A percentile compares a stretch with the other conserved stretches of the same genome.
Conservation (phyloP, 805 yeast species). For the Candida sphagnicola region DNA sequence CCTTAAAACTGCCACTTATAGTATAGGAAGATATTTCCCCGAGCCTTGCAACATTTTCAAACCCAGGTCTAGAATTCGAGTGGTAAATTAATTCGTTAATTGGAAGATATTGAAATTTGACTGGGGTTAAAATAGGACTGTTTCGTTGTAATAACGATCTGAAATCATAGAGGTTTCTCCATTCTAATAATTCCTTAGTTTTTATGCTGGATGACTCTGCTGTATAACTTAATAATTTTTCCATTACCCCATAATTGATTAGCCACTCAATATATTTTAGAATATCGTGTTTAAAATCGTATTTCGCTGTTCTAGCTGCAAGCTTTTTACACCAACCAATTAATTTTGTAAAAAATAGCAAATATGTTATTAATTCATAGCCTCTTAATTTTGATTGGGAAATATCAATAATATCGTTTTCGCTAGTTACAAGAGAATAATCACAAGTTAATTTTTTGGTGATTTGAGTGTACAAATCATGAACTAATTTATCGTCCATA, state of each 20-base stretch:
- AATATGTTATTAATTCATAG: conserved; percentile 41
- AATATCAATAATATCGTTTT: conserved; percentile 25
- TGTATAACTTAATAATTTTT: conserved; percentile 56
- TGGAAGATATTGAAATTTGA: conserved; percentile 49
- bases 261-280: conserved; percentile 56
- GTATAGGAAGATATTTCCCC: conserved; percentile 20
- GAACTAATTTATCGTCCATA: conserved; percentile 12
- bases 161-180: conserved; percentile 57
- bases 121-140: conserved; percentile 54
- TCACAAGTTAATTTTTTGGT: conserved; percentile 24
- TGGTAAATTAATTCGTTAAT: conserved; percentile 26
- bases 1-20: conserved; percentile 20
- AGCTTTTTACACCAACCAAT: conserved; percentile 64
- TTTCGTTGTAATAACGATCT: conserved; percentile 64
- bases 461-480: conserved; percentile 36
- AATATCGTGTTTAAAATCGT: conserved; percentile 53
- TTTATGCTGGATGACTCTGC: conserved; percentile 50
- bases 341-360: conserved; percentile 53
- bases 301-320: conserved; percentile 34
- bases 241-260: conserved; percentile 66
- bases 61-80: conserved; percentile 21
- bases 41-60: conserved; percentile 26
- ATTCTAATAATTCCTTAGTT: conserved; percentile 32
- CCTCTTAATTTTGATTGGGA: conserved; percentile 28
- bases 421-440: conserved; percentile 11